Base-by-base conservation (phyloP, 495 filamentous ascomycete genomes). In the Aspergillus steynii region DNA sequence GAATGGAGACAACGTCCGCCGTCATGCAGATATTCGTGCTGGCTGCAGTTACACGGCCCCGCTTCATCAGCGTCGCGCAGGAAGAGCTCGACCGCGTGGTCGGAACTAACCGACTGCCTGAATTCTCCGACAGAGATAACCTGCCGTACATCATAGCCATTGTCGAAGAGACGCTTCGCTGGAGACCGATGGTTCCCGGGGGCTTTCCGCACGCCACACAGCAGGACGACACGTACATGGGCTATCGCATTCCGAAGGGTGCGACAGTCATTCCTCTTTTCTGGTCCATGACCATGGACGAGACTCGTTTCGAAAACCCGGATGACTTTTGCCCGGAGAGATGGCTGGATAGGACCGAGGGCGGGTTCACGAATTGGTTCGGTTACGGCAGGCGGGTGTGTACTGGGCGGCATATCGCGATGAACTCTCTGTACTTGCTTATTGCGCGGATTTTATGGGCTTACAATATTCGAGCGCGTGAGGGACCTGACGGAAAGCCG, bases 361-460 rank as follows among this genome's bases (percentile, higher is more conserved):
- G 46, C 42, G 28, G 37, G 8, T 65, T 61, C 29, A 49, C 34
- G 10, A 64, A 56, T 26, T 61, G 53, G 29, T 68, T 71, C 31
- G 66, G 66, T 0, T 68, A 58, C 46, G 66, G 68, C 0, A 56
- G 68, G 1, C 52, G 66, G 8, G 50, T 68, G n/a, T 71, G 66
- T 42, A 61, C 78, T 5, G 83, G 84, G 1, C 77, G 80, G 27
- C 75, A 84, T 60, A 71, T 86, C 28, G 83, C 83, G 0, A 74
- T 82, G 62, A 77, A 81, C 34, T 79, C 71, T 2, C 67, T 86
- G 27, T 81, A 79, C 63, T 57, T 82, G 0, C 71, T 71, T 32
- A 71, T 80, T 7, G 70, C 82, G 25, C 72, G 80, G 25, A 71
- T 85, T 47, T 60, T 86, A 3, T 86, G 84, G 84, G 80, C 72